phyloP scores from a whole-genome alignment of 176 grass and related monocot species.

The Cymbopogon citratus region DNA sequence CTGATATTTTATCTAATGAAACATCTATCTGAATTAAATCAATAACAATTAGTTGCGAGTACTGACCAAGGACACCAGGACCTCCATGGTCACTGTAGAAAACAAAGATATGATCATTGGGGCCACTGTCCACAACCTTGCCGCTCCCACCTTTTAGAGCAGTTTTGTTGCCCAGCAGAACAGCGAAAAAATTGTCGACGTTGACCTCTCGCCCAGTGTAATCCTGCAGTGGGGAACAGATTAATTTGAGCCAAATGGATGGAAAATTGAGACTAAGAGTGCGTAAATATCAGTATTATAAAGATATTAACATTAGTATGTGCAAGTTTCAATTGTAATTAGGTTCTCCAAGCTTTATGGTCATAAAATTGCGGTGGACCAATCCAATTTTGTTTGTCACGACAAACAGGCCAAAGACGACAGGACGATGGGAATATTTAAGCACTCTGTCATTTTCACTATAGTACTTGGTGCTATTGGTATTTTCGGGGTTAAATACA shows the following conservation, averaged over 20 bases:
- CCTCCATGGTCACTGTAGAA: conserved; percentile 95
- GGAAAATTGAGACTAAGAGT: not conserved
- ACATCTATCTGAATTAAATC: no score
- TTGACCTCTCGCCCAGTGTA: conserved; percentile 81
- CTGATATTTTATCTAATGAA: not conserved
- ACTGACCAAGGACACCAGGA: conserved; percentile 87
- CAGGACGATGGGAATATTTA: not conserved
- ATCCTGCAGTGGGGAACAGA: conserved; percentile 52
- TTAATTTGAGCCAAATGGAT: not conserved
- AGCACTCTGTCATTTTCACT: conserved; percentile 18
- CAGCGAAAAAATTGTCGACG: conserved; percentile 80
- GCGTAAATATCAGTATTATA: not conserved
- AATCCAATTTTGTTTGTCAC: conserved; percentile 7
- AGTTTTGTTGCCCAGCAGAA: conserved; percentile 83
- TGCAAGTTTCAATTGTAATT: not conserved
- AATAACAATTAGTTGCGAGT: conserved; percentile 19
- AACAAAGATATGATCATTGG: conserved; percentile 94
- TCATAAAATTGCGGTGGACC: not conserved
- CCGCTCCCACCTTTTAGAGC: conserved; percentile 82
- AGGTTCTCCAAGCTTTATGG: not conserved
- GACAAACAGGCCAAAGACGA: conserved; percentile 2
- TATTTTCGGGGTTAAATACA: not conserved
- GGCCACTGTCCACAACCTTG: conserved; percentile 88
- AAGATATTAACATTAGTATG: not conserved
- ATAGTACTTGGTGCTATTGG: not conserved